A percentile compares a stretch with the other conserved stretches of the same genome.
Conservation (phyloP, 768 basidiomycete species). For the Lactarius sp. region DNA sequence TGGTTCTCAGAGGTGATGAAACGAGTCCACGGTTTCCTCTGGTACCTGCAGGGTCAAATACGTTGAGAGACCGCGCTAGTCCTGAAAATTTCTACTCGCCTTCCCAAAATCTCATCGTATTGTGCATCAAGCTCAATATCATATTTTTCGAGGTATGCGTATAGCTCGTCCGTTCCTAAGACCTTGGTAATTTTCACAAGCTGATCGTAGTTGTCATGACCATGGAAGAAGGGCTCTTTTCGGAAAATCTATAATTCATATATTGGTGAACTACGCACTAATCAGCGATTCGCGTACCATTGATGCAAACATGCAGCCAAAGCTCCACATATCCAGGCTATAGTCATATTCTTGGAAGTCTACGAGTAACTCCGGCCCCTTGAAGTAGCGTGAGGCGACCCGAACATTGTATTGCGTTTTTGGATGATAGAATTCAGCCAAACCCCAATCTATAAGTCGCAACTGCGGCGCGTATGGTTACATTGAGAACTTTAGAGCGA, state of each 20-base stretch:
- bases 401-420: conserved; percentile 98
- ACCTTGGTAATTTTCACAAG: conserved; percentile 98
- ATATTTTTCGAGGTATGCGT: conserved; percentile 90
- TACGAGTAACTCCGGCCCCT: conserved; percentile 92
- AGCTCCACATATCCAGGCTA: conserved; percentile 97
- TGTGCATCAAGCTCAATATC: conserved; percentile 93
- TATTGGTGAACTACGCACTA: conserved; percentile 3
- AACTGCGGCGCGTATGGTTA: conserved; percentile 45
- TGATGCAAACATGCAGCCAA: conserved; percentile 97
- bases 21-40: conserved; percentile 90
- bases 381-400: conserved; percentile 96
- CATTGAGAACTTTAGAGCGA: background rate
- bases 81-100: conserved; percentile 39
- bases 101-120: conserved; percentile 90
- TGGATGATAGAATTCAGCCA: conserved; percentile 98
- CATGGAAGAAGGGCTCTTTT: conserved; percentile 99
- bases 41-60: conserved; percentile 51
- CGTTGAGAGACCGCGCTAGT: conserved; percentile 12
- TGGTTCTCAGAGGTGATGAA: conserved; percentile 97
- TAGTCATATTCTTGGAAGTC: conserved; percentile 99
- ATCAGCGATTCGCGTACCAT: conserved; percentile 56
- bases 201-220: conserved; percentile 98
- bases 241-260: conserved; percentile 75
- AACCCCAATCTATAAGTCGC: conserved; percentile 96
- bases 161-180: conserved; percentile 92